A percentile compares a stretch with the other conserved stretches of the same genome.
phyloP scores from a whole-genome alignment of 805 yeast species.

The Tetrapisispora namnaoensis region DNA sequence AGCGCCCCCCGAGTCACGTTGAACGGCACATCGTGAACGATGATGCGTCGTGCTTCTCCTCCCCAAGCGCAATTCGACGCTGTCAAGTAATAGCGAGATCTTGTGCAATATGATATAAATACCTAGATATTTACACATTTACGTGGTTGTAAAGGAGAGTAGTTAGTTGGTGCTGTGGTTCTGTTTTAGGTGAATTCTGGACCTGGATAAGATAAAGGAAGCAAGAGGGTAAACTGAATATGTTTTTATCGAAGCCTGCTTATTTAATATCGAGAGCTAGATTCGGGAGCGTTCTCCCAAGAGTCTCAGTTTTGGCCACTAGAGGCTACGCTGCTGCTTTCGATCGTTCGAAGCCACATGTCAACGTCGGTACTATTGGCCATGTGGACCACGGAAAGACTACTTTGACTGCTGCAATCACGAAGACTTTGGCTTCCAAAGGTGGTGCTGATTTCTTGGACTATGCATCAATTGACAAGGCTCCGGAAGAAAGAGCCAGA shows the following conservation, averaged over 20 bases:
- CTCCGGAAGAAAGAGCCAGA: constrained; percentile 98
- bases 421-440: constrained; percentile 77
- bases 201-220: neutral
- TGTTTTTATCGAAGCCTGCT: constrained; percentile 1
- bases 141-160: too few relatives aligned
- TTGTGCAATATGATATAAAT: too few relatives aligned
- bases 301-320: constrained; percentile 11
- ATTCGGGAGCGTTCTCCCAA: constrained; percentile 6
- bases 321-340: constrained; percentile 56
- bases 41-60: too few relatives aligned
- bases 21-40: too few relatives aligned
- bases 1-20: too few relatives aligned
- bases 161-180: too few relatives aligned
- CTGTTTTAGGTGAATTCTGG: too few relatives aligned
- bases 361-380: constrained; percentile 96
- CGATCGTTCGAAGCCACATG: constrained; percentile 87
- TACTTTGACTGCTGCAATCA: constrained; percentile 96
- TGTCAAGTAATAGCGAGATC: too few relatives aligned
- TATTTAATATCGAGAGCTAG: constrained; percentile 1
- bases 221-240: neutral
- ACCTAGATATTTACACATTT: too few relatives aligned
- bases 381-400: constrained; percentile 99
- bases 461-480: constrained; percentile 87
- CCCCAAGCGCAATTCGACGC: too few relatives aligned
- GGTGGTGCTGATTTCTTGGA: constrained; percentile 95